Percentiles rank a stretch among this genome's conserved stretches.
phyloP scores from a whole-genome alignment of 345 rosid species.

The Brassica nigra region DNA sequence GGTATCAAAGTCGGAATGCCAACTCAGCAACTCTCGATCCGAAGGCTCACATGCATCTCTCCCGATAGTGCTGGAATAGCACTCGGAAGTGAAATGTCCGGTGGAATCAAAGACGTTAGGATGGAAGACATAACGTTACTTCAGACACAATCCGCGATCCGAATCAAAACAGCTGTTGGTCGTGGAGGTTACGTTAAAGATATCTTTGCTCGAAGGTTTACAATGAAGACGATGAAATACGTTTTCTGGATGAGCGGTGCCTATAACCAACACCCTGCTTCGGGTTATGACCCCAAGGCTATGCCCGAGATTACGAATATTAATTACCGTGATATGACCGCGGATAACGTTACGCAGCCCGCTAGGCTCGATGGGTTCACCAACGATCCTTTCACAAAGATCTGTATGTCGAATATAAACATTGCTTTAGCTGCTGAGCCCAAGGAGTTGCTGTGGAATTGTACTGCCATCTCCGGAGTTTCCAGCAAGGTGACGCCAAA shows the following conservation, averaged over 20 bases:
- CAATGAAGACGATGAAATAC: conserved; percentile 59
- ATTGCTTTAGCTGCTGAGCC: conserved; percentile 49
- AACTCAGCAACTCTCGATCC: conserved; percentile 38
- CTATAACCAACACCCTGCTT: conserved; percentile 62
- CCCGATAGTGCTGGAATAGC: conserved; percentile 39
- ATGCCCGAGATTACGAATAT: conserved; percentile 54
- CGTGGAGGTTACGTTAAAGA: conserved; percentile 42
- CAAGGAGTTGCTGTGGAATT: conserved; percentile 66
- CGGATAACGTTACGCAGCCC: conserved; percentile 59
- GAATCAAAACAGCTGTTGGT: conserved; percentile 41
- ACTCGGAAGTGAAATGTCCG: conserved; percentile 40
- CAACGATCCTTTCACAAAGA: conserved; percentile 51
- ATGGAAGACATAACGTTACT: conserved; percentile 36
- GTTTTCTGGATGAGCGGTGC: conserved; percentile 79
- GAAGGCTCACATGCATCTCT: conserved; percentile 39
- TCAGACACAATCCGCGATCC: conserved; percentile 37
- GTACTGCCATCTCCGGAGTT: conserved; percentile 57
- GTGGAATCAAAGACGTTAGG: conserved; percentile 40
- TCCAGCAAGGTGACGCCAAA: conserved; percentile 55
- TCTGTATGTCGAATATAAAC: conserved; percentile 66
- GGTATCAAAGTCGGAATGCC: conserved; percentile 42
- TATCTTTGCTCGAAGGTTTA: conserved; percentile 22
- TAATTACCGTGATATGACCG: conserved; percentile 59
- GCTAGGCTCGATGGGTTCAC: conserved; percentile 59
- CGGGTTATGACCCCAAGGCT: conserved; percentile 58